Evolutionary conservation across 768 basidiomycete genomes (phyloP), one percentile per base, ranked within the genome.

Genomic region (Mrakia blollopis): DNA sequence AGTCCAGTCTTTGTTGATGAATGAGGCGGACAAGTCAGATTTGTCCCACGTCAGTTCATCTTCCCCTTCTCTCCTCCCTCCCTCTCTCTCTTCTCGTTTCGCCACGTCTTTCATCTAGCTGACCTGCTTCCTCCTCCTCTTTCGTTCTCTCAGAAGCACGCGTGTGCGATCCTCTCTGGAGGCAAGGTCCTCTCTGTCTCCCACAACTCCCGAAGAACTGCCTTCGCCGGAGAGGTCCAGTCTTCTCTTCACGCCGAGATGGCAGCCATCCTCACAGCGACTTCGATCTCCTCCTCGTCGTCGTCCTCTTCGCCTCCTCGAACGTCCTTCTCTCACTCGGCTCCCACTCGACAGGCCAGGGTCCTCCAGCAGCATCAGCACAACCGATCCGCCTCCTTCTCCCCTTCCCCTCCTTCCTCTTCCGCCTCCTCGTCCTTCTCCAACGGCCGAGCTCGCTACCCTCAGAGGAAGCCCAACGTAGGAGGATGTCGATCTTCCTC

Each of bases 221-320:
- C 39, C 39, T 74, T 74, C 44, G 62, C 37, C 6, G 73, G 73
- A 25, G 73, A 67, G 30, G 28, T 74, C 44, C 73, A 74, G 41
- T 44, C 60, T n/a, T 74, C 73, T 13, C 39, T 65, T 21, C 73
- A 74, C 61, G 73, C 73, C 13, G 73, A 74, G 61, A 67, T 74
- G 63, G 28, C 44, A 8, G 62, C 62, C 35, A 74, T 74, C 30
- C 61, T 74, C 30, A 28, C 61, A 3, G 60, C 73, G 11, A 57
- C 57, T 11, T 28, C 50, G 14, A 16, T 23, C 50, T 52, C 50
- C 11, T 41, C 39, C 11, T 62, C n/a, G n/a, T n/a, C 37, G 32
- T n/a, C 70, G 3, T 72, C 70, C 6, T 23, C 16, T 32, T 37
- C 54, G 32, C 28, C 44, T 9, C 32, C 52, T 37, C 54, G 72